A percentile compares a stretch with the other conserved stretches of the same genome.
Conservation (phyloP, 805 yeast genomes). For the Starmerella apis region DNA sequence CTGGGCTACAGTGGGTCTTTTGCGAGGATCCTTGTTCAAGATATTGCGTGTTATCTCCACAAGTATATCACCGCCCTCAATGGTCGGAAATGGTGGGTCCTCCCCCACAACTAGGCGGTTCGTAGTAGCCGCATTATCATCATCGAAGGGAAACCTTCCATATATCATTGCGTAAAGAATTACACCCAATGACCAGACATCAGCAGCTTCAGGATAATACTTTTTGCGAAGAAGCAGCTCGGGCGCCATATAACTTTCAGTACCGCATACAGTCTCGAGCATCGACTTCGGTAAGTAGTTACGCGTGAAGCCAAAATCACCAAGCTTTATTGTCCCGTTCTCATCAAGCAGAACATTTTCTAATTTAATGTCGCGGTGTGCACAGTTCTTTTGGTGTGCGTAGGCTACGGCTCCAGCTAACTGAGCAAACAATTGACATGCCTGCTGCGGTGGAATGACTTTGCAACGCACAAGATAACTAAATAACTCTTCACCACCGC, state of each 20-base stretch:
- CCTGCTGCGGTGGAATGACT: conserved; percentile 20
- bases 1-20: conserved; percentile 49
- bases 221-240: conserved; percentile 61
- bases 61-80: conserved; percentile 35
- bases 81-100: conserved; percentile 47
- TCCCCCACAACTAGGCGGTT: conserved; percentile 49
- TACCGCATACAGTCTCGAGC: conserved; percentile 82
- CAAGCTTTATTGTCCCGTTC: conserved; percentile 67
- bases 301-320: conserved; percentile 92
- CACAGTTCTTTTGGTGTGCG: conserved; percentile 65
- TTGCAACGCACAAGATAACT: conserved; percentile 29
- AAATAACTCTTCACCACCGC: conserved; percentile 43
- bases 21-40: conserved; percentile 54
- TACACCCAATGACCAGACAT: conserved; percentile 87
- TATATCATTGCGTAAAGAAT: conserved; percentile 73
- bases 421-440: conserved; percentile 37
- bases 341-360: conserved; percentile 74
- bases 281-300: conserved; percentile 50
- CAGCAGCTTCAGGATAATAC: conserved; percentile 68
- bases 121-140: conserved; percentile 56
- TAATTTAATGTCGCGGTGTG: conserved; percentile 69
- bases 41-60: conserved; percentile 43
- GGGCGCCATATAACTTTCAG: conserved; percentile 94
- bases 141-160: conserved; percentile 88
- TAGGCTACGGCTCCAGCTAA: conserved; percentile 54